Evolutionary conservation across 2,329 filamentous ascomycete genomes (phyloP), one percentile per base, ranked within the genome.

Genomic region (Fusarium sp.): DNA sequence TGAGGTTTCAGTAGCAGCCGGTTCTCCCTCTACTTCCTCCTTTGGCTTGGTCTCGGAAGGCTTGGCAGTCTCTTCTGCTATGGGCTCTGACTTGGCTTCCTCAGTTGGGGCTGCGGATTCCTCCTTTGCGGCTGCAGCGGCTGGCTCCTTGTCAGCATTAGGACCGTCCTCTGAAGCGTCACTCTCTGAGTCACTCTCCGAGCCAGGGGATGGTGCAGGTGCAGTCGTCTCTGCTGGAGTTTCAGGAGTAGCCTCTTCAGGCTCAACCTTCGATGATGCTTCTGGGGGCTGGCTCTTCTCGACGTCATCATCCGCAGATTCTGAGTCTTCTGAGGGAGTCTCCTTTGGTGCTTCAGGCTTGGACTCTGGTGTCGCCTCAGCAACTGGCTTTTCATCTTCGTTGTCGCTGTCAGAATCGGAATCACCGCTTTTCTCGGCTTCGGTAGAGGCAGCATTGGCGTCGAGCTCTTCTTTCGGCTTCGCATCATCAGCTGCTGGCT

Each of bases 221-320:
- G 34, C 45, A 41, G 66, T 30, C 9, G 30, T 27, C 41, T 75
- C 72, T 34, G 30, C 30, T 20, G 41, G 20, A 23, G 60, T 39
- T 16, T 75, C 70, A 23, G 30, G 14, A 11, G 56, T n/a, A 18
- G 16, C 16, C 18, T 69, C 50, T 43, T 48, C 45, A 20, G 63
- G 45, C 6, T 71, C 67, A 9, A 45, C 58, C 52, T 67, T 64
- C 32, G 68, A 20, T 20, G 41, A 54, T 25, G 27, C 37, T 25
- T 71, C 45, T 27, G 56, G 58, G 6, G 68, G 10, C 30, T 69
- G 66, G 18, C 64, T 71, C 35, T 71, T 56, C 34, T 56, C 64
- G 9, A 23, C 52, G 16, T 57, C 64, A 18, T 18, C 37, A 37
- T 60, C 64, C 41, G 30, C 25, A 23, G 30, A 43, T n/a, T 20